A percentile compares a stretch with the other conserved stretches of the same genome.
Evolutionary conservation across 768 basidiomycete species (phyloP).

Genomic region (Stropharia rugosoannulata): DNA sequence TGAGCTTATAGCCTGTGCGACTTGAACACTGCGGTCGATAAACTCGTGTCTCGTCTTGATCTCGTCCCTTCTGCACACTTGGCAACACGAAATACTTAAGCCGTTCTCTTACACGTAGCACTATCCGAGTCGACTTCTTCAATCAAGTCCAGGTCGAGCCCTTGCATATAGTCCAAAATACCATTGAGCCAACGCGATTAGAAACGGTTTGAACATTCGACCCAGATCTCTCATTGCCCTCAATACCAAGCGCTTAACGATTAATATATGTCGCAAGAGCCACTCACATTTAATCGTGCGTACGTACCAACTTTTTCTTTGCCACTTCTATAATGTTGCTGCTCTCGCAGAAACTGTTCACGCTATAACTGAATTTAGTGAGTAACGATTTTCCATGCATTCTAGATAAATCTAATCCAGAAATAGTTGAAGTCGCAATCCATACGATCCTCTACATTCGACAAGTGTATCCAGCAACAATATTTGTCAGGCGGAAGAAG

Average conservation of each 20-base stretch:
- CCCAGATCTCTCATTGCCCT: too few species aligned
- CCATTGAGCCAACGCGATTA: too few species aligned
- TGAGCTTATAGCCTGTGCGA: too few species aligned
- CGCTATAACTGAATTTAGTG: slow-evolving; percentile 74
- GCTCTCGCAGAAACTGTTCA: slow-evolving; percentile 51
- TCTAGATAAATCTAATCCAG: slow-evolving; percentile 3
- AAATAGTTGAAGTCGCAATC: slow-evolving; percentile 87
- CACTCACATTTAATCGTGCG: slow-evolving; percentile 29
- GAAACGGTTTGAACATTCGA: too few species aligned
- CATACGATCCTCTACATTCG: slow-evolving; percentile 92
- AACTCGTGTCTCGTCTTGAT: too few species aligned
- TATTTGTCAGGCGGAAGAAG: slow-evolving; percentile 86
- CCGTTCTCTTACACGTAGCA: too few species aligned
- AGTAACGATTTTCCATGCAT: slow-evolving; percentile 19
- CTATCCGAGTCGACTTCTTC: too few species aligned
- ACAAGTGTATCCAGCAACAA: slow-evolving; percentile 84
- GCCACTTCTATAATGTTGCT: not conserved
- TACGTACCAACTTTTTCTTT: not conserved
- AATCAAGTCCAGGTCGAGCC: too few species aligned
- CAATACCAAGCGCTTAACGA: not conserved
- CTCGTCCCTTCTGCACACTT: too few species aligned
- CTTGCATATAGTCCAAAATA: too few species aligned
- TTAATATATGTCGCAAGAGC: slow-evolving; percentile 23
- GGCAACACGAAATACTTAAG: too few species aligned
- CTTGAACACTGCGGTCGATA: too few species aligned